Evolutionary conservation across 2,329 filamentous ascomycete genomes (phyloP).

Genomic region (Alternaria sp.): DNA sequence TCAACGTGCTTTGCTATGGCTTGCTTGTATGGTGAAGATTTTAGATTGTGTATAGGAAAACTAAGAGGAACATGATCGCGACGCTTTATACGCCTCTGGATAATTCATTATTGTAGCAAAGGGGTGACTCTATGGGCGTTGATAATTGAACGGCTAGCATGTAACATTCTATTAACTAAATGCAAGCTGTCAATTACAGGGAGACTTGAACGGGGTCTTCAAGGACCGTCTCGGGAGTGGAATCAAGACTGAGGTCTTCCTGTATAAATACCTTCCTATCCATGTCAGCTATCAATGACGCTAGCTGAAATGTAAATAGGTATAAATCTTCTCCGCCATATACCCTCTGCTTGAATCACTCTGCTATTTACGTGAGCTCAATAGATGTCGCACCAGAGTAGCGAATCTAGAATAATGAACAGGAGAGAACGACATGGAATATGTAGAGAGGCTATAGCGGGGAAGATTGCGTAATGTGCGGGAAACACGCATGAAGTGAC

Average conservation of each 20-base stretch:
- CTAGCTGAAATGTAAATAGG: no score
- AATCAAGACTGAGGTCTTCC: background rate
- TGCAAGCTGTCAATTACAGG: background rate
- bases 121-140: background rate
- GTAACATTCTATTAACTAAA: background rate
- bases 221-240: background rate
- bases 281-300: no score
- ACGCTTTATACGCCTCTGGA: background rate
- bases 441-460: no score
- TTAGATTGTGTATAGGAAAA: background rate
- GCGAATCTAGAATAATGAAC: no score
- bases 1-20: background rate
- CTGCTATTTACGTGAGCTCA: no score
- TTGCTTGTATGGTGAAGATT: background rate
- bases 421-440: no score
- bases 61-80: background rate
- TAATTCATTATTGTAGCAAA: background rate
- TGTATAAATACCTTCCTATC: background rate
- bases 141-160: background rate
- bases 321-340: no score
- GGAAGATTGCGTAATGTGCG: no score
- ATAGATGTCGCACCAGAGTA: no score
- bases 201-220: background rate
- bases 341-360: no score
- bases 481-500: no score